Base-by-base conservation (phyloP, 176 grass and related monocot species). In the Lolium perenne region DNA sequence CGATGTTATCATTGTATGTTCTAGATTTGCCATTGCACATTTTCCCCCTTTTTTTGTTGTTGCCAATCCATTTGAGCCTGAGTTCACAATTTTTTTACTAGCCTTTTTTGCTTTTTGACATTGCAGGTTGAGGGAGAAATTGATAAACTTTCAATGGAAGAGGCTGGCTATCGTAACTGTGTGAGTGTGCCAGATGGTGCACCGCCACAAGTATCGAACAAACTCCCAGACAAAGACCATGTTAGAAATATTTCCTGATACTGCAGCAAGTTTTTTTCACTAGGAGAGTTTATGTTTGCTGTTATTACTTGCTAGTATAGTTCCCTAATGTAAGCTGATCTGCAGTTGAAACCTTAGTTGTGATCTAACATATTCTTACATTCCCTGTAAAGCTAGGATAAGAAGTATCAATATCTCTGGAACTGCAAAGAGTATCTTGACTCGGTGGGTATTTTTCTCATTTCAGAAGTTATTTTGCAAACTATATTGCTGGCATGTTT, bases 121-220 rank as follows among this genome's bases (percentile, higher is more conserved):
- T 79, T 78, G 53, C 54, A 94, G 97, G 97, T 99, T 59, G 92
- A 96, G 80, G 94, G 94, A 81, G 97, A 99, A 92, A 97, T 99
- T 68, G 92, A 99, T 91, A 99, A 99, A 83, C 92, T 99, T 62
- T 99, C 94, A 16, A 93, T 99, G 92, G 97, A 99, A 78, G 94
- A 99, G 84, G 94, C 89, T 81, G 97, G 97, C 40, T 99, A 85
- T 77, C 81, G 29, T 60, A 99, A 97, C 81, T 99, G 94, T 87
- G 88, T 99, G 74, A 99, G 94, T 78, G 90, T 99, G 26, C 94
- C 97, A 77, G 90, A 94, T 90, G 92, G 92, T 76, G 92, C 92
- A 75, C 92, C 92, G 23, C 13, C 88, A 23, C 21, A 32, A 71
- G 57, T 91, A 78, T 94, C 90, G 26, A 80, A 87, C 21, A 89